Evolutionary conservation across 495 filamentous ascomycete species (phyloP), one percentile per base, ranked within the genome.

Genomic region (Bathelium albidoporum): DNA sequence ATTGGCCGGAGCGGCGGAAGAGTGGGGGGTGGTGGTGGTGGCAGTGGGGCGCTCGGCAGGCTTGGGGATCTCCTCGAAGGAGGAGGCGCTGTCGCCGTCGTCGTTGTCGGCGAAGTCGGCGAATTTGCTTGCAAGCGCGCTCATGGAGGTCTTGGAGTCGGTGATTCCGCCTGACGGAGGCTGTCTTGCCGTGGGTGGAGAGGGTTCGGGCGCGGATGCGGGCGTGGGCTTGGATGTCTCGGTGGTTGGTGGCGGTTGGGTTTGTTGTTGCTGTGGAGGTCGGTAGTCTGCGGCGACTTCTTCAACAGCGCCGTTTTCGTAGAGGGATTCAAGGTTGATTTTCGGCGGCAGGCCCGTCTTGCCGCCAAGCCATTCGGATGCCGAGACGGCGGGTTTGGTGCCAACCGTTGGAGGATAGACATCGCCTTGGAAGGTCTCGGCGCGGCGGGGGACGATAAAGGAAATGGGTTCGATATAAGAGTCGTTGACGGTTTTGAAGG

Each of bases 341-440:
- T 95, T 96, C 32, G 91, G 80, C 12, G 93, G 91, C 11, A 94
- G 77, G 2, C 80, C 89, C 41, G 87, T 84, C 76, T 95, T 90
- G 31, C 95, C 95, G 14, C 78, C 81, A 34, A 96, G 79, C 93
- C 93, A 98, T 62, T 97, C 90, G 22, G 81, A 76, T 14, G 90
- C 80, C 52, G 85, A 85, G 74, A 95, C 84, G 55, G 88, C 91
- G 11, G 93, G 84, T 71, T 89, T 90, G 5, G 83, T 45, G 52
- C 93, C 92, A 65, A 79, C 75, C 7, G 89, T 84, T 2, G 93
- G 90, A 20, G 92, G 95, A 72, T 89, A 98, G 69, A 98, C 97
- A 70, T 98, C 94, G 58, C 89, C 89, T 77, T 98, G 94, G 83
- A 97, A 98, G 58, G 86, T 89, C 76, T 98, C 94, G n/a, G 94